phyloP scores from a whole-genome alignment of 345 rosid species.

The Citrus medica region DNA sequence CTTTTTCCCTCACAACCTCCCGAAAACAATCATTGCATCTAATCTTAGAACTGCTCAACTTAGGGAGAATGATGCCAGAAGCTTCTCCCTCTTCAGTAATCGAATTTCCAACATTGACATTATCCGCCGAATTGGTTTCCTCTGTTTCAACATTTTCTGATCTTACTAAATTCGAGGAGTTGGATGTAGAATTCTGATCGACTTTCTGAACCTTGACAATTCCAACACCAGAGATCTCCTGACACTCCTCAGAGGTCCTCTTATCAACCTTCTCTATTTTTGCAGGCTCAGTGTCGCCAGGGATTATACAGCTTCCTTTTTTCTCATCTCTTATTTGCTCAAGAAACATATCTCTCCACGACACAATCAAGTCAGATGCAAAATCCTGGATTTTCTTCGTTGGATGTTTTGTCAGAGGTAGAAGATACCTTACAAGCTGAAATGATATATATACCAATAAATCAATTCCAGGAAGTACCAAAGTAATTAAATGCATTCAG shows the following conservation, averaged over 20 bases:
- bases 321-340: constrained; percentile 38
- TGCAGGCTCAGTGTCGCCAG: neutral
- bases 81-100: neutral
- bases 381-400: constrained; percentile 31
- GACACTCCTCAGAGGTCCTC: neutral
- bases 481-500: neutral
- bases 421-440: constrained; percentile 47
- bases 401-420: constrained; percentile 49
- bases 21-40: constrained; percentile 40
- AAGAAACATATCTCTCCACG: constrained; percentile 41
- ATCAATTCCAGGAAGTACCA: neutral
- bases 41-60: constrained; percentile 18
- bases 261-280: neutral
- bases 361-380: constrained; percentile 35
- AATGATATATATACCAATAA: neutral
- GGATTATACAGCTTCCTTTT: constrained; percentile 11
- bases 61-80: constrained; percentile 9
- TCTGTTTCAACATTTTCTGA: neutral
- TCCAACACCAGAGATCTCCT: neutral
- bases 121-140: neutral
- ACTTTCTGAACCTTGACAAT: neutral
- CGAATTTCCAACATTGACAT: neutral
- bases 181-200: neutral
- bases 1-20: constrained; percentile 40
- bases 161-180: neutral